phyloP scores from a whole-genome alignment of 164 flowering plant species.

The Warburgia ugandensis region DNA sequence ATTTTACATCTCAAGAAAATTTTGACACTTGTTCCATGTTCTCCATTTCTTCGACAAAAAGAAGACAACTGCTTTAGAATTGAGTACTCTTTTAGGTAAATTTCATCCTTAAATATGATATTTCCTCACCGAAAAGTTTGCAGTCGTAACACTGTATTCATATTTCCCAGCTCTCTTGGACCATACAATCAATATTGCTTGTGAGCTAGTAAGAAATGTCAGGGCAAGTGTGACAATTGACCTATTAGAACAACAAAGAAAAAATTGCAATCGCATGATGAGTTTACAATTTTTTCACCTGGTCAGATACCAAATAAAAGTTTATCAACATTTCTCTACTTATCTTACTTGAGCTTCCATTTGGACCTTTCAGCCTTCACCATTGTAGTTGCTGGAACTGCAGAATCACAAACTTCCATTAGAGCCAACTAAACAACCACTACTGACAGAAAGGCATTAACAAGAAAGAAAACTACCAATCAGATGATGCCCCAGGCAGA shows the following conservation, averaged over 20 bases:
- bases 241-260: conserved; percentile 26
- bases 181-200: conserved; percentile 96
- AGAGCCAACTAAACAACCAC: neutral
- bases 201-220: conserved; percentile 92
- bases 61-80: no score
- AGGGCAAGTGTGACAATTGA: conserved; percentile 70
- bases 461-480: neutral
- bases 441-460: neutral
- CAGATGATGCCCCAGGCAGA: conserved; percentile 1
- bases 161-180: conserved; percentile 97
- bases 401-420: conserved; percentile 4
- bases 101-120: neutral
- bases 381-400: conserved; percentile 31
- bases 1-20: no score
- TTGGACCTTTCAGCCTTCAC: conserved; percentile 32
- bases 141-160: conserved; percentile 96
- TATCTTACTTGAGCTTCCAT: conserved; percentile 76
- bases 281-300: neutral
- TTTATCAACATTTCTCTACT: neutral
- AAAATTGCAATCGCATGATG: neutral
- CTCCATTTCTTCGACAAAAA: no score
- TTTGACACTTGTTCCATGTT: no score
- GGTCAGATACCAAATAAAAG: neutral
- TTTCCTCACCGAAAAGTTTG: conserved; percentile 76
- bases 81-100: no score